Conservation (phyloP, 306 rosid species). For the Prunus mongolica region DNA sequence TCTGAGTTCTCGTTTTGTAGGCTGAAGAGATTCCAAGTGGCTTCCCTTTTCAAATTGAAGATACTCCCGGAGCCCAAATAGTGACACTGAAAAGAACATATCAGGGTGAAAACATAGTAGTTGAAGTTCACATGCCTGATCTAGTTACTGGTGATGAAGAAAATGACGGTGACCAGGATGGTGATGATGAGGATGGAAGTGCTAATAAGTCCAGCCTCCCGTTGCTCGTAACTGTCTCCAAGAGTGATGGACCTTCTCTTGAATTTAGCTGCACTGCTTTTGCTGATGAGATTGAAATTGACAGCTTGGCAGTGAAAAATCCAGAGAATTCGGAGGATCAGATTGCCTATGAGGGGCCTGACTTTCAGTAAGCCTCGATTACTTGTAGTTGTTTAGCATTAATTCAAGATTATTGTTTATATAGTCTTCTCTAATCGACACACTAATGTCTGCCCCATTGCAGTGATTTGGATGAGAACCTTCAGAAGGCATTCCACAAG, state of each 20-base stretch:
- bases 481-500: conserved; percentile 78
- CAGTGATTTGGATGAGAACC: conserved; percentile 81
- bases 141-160: conserved; percentile 60
- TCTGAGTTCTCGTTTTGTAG: conserved; percentile 27
- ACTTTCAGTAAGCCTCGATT: conserved; percentile 55
- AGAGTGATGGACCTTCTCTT: conserved; percentile 54
- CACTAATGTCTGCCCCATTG: background rate
- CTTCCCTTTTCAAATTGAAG: conserved; percentile 73
- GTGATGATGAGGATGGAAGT: conserved; percentile 38
- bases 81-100: conserved; percentile 66
- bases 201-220: conserved; percentile 67
- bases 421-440: background rate
- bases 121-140: conserved; percentile 91
- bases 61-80: conserved; percentile 55
- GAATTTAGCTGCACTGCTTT: conserved; percentile 73
- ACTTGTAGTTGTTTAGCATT: background rate
- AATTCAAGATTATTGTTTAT: background rate
- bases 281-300: conserved; percentile 73
- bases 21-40: conserved; percentile 52
- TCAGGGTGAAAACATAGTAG: conserved; percentile 69
- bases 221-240: conserved; percentile 59
- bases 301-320: conserved; percentile 62
- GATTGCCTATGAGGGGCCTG: conserved; percentile 86
- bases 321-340: conserved; percentile 62
- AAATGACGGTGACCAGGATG: conserved; percentile 25